Percentiles rank a stretch among this genome's conserved stretches.
These are phyloP conservation scores for Saccharomycopsis sp. DNA, from an alignment of 805 yeast genomes.

Conservation along the genomic window DNA sequence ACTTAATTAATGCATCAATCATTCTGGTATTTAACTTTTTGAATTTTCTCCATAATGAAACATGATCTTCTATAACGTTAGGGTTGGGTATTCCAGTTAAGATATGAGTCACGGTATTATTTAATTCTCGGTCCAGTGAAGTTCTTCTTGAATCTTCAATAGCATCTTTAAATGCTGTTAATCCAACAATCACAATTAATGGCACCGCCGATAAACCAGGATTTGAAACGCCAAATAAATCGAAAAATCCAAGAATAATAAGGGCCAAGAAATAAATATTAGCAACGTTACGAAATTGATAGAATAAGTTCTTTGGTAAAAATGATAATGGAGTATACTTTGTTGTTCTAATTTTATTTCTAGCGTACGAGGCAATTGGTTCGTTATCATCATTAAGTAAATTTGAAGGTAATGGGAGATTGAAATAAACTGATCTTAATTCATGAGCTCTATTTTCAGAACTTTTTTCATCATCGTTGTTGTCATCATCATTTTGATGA, in stretches of 20 bases:
- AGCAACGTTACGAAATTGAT: conserved; percentile 85
- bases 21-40: conserved; percentile 45
- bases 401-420: conserved; percentile 52
- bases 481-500: conserved; percentile 26
- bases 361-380: conserved; percentile 56
- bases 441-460: conserved; percentile 33
- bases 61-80: conserved; percentile 56
- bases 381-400: conserved; percentile 53
- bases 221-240: conserved; percentile 72
- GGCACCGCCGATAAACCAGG: conserved; percentile 76
- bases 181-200: conserved; percentile 63
- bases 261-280: conserved; percentile 78
- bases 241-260: conserved; percentile 71
- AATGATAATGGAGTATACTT: conserved; percentile 89
- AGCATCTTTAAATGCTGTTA: conserved; percentile 76
- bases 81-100: conserved; percentile 47
- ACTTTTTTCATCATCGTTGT: conserved; percentile 30
- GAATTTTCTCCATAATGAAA: conserved; percentile 62
- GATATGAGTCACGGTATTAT: conserved; percentile 66
- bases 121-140: conserved; percentile 62
- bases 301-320: conserved; percentile 72
- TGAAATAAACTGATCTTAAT: conserved; percentile 49
- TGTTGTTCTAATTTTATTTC: conserved; percentile 92
- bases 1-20: conserved; percentile 21
- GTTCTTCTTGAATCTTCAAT: conserved; percentile 77